Evolutionary conservation across 441 rosid genomes (phyloP).

Genomic region (Francoa sonchifolia): DNA sequence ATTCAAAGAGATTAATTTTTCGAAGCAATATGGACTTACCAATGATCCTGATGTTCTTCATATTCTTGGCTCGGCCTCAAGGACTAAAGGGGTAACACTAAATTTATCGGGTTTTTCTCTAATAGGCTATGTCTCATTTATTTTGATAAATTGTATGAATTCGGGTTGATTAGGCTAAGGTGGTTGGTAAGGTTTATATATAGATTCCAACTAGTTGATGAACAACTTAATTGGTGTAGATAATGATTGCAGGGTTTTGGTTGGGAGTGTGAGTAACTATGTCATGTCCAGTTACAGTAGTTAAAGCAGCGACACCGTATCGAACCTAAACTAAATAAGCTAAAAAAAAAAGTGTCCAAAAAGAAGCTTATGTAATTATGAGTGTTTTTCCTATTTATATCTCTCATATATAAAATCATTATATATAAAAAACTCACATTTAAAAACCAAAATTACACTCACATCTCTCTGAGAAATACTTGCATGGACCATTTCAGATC

Average conservation of each 20-base stretch:
- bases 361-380: not conserved
- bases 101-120: no score
- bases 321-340: not conserved
- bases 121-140: no score
- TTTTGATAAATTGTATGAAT: no score
- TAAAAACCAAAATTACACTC: not conserved
- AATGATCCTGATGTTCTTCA: conserved; percentile 26
- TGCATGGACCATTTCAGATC: not conserved
- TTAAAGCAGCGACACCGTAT: conserved; percentile 3
- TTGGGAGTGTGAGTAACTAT: conserved; percentile 16
- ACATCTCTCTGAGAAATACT: not conserved
- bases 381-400: no score
- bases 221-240: no score
- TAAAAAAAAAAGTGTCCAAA: not conserved
- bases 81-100: conserved; percentile 30
- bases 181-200: conserved; percentile 31
- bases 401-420: no score
- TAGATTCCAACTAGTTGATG: not conserved
- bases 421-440: not conserved
- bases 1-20: conserved; percentile 27
- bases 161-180: conserved; percentile 21
- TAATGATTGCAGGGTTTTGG: conserved; percentile 10
- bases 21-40: conserved; percentile 36
- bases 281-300: conserved; percentile 17
- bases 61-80: conserved; percentile 26